Conservation (phyloP, 1,284 basidiomycete species). For the Leccinum brunneo-olivaceum region DNA sequence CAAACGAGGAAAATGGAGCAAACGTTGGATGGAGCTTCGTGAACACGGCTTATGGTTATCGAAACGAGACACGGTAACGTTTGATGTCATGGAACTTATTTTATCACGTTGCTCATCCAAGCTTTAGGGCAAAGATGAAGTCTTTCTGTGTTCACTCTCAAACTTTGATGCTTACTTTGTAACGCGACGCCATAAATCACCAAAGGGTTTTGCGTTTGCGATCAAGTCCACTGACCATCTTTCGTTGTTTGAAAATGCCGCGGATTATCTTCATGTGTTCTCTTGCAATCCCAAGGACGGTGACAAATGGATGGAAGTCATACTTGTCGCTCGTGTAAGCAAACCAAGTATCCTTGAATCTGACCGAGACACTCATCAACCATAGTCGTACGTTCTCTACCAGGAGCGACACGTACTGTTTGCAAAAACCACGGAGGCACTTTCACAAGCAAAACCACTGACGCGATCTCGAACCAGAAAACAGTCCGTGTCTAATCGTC, state of each 20-base stretch:
- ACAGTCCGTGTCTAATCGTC: slow-evolving; percentile 27
- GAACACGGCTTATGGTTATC: slow-evolving; percentile 81
- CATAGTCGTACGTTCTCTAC: slow-evolving; percentile 70
- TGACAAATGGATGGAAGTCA: slow-evolving; percentile 61
- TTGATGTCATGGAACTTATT: neutral
- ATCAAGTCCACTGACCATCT: slow-evolving; percentile 84
- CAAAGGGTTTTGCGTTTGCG: slow-evolving; percentile 75
- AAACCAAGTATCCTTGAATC: neutral
- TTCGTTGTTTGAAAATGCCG: slow-evolving; percentile 75
- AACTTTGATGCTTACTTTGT: slow-evolving; percentile 82
- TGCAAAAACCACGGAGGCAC: slow-evolving; percentile 34
- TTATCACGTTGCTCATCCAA: slow-evolving; percentile 11
- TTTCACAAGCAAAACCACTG: slow-evolving; percentile 26
- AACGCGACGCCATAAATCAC: slow-evolving; percentile 65
- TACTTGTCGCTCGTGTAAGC: slow-evolving; percentile 71
- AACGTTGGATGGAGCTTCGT: slow-evolving; percentile 78
- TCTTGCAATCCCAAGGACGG: slow-evolving; percentile 69
- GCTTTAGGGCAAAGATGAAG: slow-evolving; percentile 73
- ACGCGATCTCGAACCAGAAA: slow-evolving; percentile 29
- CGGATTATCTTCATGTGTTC: slow-evolving; percentile 81
- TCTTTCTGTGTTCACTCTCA: slow-evolving; percentile 71
- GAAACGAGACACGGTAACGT: slow-evolving; percentile 75
- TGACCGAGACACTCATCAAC: slow-evolving; percentile 8
- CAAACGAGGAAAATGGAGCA: slow-evolving; percentile 89
- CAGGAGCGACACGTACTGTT: slow-evolving; percentile 71